Percentiles rank a stretch among this genome's conserved stretches.
Evolutionary conservation across 805 yeast species (phyloP).

Genomic region (Starmerella ratchasimensis): DNA sequence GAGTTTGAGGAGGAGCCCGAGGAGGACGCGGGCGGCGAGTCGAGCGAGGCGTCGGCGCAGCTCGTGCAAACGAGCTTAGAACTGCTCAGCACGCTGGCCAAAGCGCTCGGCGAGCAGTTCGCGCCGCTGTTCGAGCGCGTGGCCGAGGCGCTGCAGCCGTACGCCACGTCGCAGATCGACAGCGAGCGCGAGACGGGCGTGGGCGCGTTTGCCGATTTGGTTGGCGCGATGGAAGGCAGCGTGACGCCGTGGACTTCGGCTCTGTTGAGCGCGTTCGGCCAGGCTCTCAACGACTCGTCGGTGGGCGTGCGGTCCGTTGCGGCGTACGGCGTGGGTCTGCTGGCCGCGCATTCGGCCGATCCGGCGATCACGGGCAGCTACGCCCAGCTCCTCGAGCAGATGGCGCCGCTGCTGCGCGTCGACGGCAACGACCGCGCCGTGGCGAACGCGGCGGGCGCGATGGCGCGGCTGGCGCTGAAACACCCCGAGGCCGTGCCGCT

Average conservation of each 20-base stretch:
- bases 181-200: constrained; percentile 69
- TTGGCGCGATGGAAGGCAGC: constrained; percentile 51
- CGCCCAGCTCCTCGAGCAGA: constrained; percentile 50
- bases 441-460: constrained; percentile 96
- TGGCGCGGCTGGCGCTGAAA: constrained; percentile 75
- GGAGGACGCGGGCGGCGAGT: constrained; percentile 44
- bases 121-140: constrained; percentile 63
- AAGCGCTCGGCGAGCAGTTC: constrained; percentile 69
- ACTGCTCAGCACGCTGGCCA: constrained; percentile 62
- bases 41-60: constrained; percentile 44
- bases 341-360: constrained; percentile 39
- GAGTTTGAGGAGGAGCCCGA: constrained; percentile 53
- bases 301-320: constrained; percentile 82
- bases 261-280: constrained; percentile 47
- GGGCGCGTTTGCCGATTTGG: constrained; percentile 85
- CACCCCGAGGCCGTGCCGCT: constrained; percentile 54
- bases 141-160: constrained; percentile 42
- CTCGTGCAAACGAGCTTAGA: constrained; percentile 77
- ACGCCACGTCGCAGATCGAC: constrained; percentile 35
- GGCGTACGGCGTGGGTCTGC: constrained; percentile 86
- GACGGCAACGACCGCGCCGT: constrained; percentile 65
- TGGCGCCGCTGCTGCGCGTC: constrained; percentile 62
- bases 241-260: constrained; percentile 55
- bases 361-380: constrained; percentile 40
- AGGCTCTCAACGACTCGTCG: constrained; percentile 57